Evolutionary conservation across 2,329 filamentous ascomycete genomes (phyloP).

Genomic region (Raffaelea arxii): DNA sequence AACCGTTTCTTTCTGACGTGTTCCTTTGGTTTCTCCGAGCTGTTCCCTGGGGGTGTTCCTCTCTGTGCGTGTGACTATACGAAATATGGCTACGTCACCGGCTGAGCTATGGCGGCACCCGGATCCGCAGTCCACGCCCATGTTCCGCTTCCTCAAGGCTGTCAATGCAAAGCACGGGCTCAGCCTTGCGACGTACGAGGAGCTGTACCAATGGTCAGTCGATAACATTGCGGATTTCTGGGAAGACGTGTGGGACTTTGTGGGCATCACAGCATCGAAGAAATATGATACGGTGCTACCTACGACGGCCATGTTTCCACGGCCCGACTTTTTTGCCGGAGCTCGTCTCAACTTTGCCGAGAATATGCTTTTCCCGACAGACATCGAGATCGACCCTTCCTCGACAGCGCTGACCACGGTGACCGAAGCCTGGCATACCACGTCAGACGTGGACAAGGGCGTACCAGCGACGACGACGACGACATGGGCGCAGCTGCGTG

Average conservation of each 20-base stretch:
- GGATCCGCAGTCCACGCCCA: slow-evolving; percentile 55
- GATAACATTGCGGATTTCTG: slow-evolving; percentile 69
- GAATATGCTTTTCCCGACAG: slow-evolving; percentile 72
- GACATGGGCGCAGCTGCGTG: slow-evolving; percentile 72
- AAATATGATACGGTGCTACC: slow-evolving; percentile 59
- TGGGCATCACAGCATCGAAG: slow-evolving; percentile 61
- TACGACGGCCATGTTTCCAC: slow-evolving; percentile 67
- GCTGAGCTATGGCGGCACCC: slow-evolving; percentile 58
- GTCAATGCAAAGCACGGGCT: slow-evolving; percentile 60
- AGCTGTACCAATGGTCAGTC: slow-evolving; percentile 80
- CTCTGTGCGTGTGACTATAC: not conserved
- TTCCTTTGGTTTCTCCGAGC: too few relatives aligned
- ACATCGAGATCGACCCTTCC: slow-evolving; percentile 44
- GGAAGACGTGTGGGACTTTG: slow-evolving; percentile 77
- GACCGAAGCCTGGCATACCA: slow-evolving; percentile 58
- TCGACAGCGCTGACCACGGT: slow-evolving; percentile 66
- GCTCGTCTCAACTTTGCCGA: slow-evolving; percentile 85
- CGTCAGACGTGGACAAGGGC: slow-evolving; percentile 30
- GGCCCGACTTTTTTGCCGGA: slow-evolving; percentile 75
- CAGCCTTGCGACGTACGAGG: slow-evolving; percentile 55
- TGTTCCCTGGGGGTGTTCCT: not conserved
- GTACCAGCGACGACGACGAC: slow-evolving; percentile 22
- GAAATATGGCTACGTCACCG: not conserved
- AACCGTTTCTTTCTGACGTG: too few relatives aligned
- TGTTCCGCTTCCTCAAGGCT: slow-evolving; percentile 60